Percentiles rank a stretch among this genome's conserved stretches.
Conservation (phyloP, 345 rosid species). For the Lumnitzera littorea region DNA sequence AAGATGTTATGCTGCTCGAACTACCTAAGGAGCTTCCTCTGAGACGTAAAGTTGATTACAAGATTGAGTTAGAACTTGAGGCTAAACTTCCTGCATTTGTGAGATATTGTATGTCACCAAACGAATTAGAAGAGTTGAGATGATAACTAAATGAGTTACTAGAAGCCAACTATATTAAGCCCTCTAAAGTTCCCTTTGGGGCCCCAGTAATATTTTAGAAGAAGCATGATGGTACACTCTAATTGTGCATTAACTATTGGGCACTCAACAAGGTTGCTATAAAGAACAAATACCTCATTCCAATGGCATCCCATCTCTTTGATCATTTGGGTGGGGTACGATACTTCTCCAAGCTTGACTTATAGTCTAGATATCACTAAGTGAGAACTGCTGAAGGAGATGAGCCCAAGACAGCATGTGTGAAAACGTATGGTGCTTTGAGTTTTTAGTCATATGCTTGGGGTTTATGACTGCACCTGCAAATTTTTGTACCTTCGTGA, state of each 20-base stretch:
- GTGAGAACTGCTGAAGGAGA: not conserved
- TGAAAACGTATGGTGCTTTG: not conserved
- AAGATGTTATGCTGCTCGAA: not conserved
- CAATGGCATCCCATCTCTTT: not conserved
- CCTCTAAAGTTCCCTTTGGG: not conserved
- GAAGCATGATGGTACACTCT: not conserved
- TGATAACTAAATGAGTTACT: not conserved
- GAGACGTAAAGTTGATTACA: no score
- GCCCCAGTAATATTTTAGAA: not conserved
- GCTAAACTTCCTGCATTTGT: not conserved
- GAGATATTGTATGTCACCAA: not conserved
- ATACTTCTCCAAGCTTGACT: constrained; percentile 4
- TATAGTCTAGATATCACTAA: constrained; percentile 2
- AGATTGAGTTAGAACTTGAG: not conserved
- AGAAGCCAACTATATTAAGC: not conserved
- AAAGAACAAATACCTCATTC: constrained; percentile 1
- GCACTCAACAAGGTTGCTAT: not conserved
- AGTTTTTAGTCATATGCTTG: constrained; percentile 3
- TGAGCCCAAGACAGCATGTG: not conserved
- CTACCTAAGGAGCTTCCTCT: no score
- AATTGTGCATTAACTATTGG: not conserved
- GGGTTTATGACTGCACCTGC: not conserved
- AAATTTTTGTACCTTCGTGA: constrained; percentile 1
- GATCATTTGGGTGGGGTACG: not conserved
- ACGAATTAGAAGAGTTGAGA: not conserved